These are phyloP conservation scores for Metschnikowia proteae DNA, from an alignment of 805 yeast species.

Conservation along the genomic window DNA sequence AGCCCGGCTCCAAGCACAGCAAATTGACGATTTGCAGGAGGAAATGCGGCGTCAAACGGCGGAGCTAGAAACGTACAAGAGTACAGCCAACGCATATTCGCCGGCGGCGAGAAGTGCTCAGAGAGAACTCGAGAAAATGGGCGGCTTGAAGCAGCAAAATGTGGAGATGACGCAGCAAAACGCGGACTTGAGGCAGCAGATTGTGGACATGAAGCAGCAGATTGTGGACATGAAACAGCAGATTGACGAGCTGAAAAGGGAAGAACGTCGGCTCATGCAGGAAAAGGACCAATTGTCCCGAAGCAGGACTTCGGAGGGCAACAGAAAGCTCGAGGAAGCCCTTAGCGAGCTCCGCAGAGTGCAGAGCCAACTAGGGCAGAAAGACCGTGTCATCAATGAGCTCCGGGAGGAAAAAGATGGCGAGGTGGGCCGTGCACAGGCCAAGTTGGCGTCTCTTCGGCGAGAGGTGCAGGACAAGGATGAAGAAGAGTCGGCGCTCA, in stretches of 20 bases:
- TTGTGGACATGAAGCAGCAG: not conserved
- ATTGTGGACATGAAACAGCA: slow-evolving; percentile 4
- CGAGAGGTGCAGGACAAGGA: slow-evolving; percentile 24
- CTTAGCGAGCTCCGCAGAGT: slow-evolving; percentile 8
- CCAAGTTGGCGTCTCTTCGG: slow-evolving; percentile 16
- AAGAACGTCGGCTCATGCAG: slow-evolving; percentile 4
- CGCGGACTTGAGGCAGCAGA: not conserved
- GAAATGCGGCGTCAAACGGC: not conserved
- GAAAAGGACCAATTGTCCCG: slow-evolving; percentile 6
- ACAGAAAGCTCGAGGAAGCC: slow-evolving; percentile 7
- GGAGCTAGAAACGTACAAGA: not conserved
- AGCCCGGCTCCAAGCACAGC: not conserved
- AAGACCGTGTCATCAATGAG: slow-evolving; percentile 6
- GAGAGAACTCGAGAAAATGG: not conserved
- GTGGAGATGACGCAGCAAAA: not conserved
- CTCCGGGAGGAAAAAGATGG: slow-evolving; percentile 7
- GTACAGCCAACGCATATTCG: not conserved
- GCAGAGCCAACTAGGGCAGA: slow-evolving; percentile 9
- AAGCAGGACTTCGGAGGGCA: slow-evolving; percentile 11
- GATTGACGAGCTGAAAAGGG: slow-evolving; percentile 1
- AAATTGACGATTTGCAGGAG: slow-evolving; percentile 1
- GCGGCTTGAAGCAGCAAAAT: not conserved
- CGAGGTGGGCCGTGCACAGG: slow-evolving; percentile 15
- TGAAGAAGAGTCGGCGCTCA: slow-evolving; percentile 19
- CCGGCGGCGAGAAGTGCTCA: not conserved